These are phyloP conservation scores for Sporobolomyces pararoseus DNA, from an alignment of 768 basidiomycete species.

Conservation along the genomic window DNA sequence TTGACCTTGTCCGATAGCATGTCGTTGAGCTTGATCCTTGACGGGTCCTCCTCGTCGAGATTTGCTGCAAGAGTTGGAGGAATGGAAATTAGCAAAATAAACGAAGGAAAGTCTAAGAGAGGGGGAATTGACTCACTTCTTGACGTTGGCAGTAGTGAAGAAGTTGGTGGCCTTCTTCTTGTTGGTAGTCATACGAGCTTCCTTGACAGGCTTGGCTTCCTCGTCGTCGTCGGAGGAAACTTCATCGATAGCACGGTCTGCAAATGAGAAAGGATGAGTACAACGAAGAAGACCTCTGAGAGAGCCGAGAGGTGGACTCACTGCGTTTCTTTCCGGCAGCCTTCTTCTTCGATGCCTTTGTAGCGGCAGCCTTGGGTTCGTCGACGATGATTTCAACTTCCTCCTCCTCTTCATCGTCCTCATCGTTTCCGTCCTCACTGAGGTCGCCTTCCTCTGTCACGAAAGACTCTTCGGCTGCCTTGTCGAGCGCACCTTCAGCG, in stretches of 20 bases:
- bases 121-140: constrained; percentile 27
- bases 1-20: constrained; percentile 7
- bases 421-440: constrained; percentile 35
- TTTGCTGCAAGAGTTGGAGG: constrained; percentile 15
- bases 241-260: constrained; percentile 46
- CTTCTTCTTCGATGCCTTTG: constrained; percentile 14
- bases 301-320: constrained; percentile 2
- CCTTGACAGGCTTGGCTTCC: constrained; percentile 54
- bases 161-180: constrained; percentile 84
- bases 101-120: not conserved
- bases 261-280: not conserved
- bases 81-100: not conserved
- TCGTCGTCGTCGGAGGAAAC: constrained; percentile 50
- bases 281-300: not conserved
- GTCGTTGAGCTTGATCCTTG: constrained; percentile 22
- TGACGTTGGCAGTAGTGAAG: constrained; percentile 43
- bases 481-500: constrained; percentile 47
- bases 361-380: not conserved
- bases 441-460: constrained; percentile 25
- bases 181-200: constrained; percentile 83
- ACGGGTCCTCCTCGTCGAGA: constrained; percentile 31
- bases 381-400: constrained; percentile 38
- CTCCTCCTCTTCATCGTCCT: constrained; percentile 48
- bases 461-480: not conserved
- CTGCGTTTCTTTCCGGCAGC: constrained; percentile 27